Evolutionary conservation across 2,329 filamentous ascomycete species (phyloP).

Genomic region (Podosphaera leucotricha): DNA sequence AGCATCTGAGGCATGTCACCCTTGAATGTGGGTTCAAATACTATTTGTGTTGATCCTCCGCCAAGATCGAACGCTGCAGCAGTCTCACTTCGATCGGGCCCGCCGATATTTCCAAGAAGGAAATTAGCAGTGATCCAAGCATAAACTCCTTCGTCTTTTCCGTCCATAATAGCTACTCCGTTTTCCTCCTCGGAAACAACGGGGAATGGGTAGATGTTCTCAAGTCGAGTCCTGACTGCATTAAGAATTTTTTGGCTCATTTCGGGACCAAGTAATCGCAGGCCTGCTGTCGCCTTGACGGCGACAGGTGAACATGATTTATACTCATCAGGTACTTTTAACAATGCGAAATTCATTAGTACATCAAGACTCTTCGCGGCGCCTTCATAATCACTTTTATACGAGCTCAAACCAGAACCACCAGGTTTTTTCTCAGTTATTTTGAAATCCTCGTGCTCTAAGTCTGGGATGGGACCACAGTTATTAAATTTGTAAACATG

Average conservation of each 20-base stretch:
- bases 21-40: constrained; percentile 89
- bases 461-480: constrained; percentile 81
- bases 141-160: constrained; percentile 89
- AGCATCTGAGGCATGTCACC: constrained; percentile 56
- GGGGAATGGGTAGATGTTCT: constrained; percentile 82
- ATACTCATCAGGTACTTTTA: constrained; percentile 64
- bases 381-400: constrained; percentile 60
- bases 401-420: constrained; percentile 55
- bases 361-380: constrained; percentile 77
- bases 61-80: constrained; percentile 92
- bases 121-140: constrained; percentile 99
- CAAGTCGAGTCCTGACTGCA: constrained; percentile 61
- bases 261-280: constrained; percentile 64
- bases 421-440: constrained; percentile 75
- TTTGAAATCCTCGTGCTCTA: constrained; percentile 81
- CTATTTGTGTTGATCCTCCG: constrained; percentile 92
- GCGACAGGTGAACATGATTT: constrained; percentile 83
- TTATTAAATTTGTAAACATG: constrained; percentile 99
- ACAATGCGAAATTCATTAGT: constrained; percentile 67
- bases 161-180: constrained; percentile 93
- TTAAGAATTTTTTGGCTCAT: constrained; percentile 65
- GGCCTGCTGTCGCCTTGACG: constrained; percentile 92
- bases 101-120: constrained; percentile 88
- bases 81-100: constrained; percentile 69
- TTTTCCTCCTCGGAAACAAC: constrained; percentile 67